phyloP scores from a whole-genome alignment of 2,329 filamentous ascomycete species.

The Fusarium cyanostomum region DNA sequence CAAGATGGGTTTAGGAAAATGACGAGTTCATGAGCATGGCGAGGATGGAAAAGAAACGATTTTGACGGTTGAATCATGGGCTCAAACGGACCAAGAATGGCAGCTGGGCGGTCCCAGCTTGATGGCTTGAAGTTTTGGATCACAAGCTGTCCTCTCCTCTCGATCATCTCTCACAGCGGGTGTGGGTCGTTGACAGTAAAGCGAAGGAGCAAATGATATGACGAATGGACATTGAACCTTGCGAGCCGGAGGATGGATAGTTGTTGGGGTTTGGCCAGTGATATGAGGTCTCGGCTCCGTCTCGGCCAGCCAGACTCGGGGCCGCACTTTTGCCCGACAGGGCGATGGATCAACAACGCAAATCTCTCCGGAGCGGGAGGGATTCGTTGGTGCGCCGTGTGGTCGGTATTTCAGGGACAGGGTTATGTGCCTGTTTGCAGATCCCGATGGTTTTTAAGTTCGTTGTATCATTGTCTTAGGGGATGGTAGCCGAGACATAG shows the following conservation, averaged over 20 bases:
- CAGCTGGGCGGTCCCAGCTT: background rate
- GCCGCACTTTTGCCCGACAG: background rate
- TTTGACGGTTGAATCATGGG: conserved; percentile 14
- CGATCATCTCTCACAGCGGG: background rate
- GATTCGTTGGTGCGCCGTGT: conserved; percentile 3
- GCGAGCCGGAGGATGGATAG: conserved; percentile 3
- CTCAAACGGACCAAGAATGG: conserved; percentile 2
- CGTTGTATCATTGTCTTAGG: background rate
- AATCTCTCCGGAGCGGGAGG: background rate
- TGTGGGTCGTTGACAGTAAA: background rate
- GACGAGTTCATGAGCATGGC: conserved; percentile 37
- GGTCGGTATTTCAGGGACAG: background rate
- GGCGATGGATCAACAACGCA: conserved; percentile 7
- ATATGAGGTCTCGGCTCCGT: conserved; percentile 20
- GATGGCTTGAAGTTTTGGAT: conserved; percentile 3
- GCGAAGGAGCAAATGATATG: background rate
- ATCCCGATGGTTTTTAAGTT: background rate
- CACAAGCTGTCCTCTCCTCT: conserved; percentile 4
- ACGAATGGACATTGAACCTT: conserved; percentile 12
- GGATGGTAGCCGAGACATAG: too few relatives aligned
- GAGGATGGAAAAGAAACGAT: conserved; percentile 15
- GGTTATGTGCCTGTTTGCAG: background rate
- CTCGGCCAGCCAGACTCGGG: conserved; percentile 13
- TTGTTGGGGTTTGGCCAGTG: conserved; percentile 22
- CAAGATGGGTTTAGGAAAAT: conserved; percentile 35